phyloP scores from a whole-genome alignment of 1,284 basidiomycete genomes.

The Stygiomarasmius scandens region DNA sequence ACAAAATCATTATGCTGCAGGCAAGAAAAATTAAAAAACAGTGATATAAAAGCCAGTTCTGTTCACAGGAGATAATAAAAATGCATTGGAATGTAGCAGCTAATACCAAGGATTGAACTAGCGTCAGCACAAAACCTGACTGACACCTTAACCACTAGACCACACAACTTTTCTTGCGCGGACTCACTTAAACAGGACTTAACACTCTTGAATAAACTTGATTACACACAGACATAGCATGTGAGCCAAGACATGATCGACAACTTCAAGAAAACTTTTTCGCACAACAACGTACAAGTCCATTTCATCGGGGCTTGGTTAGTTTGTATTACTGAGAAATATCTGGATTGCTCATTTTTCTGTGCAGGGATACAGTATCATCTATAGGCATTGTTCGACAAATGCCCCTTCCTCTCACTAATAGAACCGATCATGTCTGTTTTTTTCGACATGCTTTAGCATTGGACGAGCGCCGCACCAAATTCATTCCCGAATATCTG shows the following conservation, averaged over 20 bases:
- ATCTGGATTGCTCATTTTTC: not conserved
- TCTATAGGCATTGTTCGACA: constrained; percentile 25
- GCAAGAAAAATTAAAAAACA: too few species aligned
- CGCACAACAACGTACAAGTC: constrained; percentile 24
- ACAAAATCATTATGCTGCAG: too few species aligned
- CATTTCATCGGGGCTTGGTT: constrained; percentile 45
- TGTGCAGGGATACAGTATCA: constrained; percentile 28
- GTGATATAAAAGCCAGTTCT: too few species aligned
- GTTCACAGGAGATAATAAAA: too few species aligned
- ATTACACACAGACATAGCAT: too few species aligned
- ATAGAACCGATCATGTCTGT: constrained; percentile 25
- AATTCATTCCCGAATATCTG: constrained; percentile 38
- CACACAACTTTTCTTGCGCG: too few species aligned
- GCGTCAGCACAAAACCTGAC: too few species aligned
- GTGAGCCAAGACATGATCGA: constrained; percentile 6
- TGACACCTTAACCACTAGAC: too few species aligned
- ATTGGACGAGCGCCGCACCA: constrained; percentile 39
- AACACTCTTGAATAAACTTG: too few species aligned
- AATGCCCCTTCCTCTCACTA: constrained; percentile 22
- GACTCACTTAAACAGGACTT: too few species aligned
- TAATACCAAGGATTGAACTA: too few species aligned
- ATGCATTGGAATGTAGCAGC: too few species aligned
- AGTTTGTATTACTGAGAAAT: constrained; percentile 1
- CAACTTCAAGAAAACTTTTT: constrained; percentile 32
- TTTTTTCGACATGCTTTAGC: constrained; percentile 33